These are phyloP conservation scores for Penicillium samsonianum DNA, from an alignment of 495 filamentous ascomycete species.

Conservation along the genomic window DNA sequence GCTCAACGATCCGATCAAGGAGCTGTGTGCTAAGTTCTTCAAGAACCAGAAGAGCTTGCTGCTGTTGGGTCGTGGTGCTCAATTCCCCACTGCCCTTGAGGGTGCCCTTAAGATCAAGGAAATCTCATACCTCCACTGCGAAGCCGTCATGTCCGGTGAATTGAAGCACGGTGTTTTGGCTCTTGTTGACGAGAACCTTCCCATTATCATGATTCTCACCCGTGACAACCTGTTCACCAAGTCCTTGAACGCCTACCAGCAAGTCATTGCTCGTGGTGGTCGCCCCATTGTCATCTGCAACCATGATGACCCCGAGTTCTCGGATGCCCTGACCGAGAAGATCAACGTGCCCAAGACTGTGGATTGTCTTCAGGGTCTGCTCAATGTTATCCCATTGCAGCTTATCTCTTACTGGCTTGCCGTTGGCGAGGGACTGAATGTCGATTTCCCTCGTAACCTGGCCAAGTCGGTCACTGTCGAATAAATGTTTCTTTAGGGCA, in stretches of 20 bases:
- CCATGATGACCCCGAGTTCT: conserved; percentile 84
- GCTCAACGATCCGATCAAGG: conserved; percentile 90
- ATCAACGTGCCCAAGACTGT: conserved; percentile 97
- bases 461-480: conserved; percentile 99
- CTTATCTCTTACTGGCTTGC: conserved; percentile 98
- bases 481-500: conserved; percentile 50
- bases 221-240: conserved; percentile 94
- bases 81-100: conserved; percentile 96
- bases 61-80: conserved; percentile 88
- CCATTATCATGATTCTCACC: conserved; percentile 99
- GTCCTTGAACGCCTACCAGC: conserved; percentile 97
- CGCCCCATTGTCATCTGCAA: conserved; percentile 99
- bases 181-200: conserved; percentile 94
- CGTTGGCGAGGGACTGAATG: conserved; percentile 91
- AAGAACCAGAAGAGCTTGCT: conserved; percentile 96
- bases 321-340: conserved; percentile 82
- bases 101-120: conserved; percentile 99
- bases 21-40: conserved; percentile 85
- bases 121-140: conserved; percentile 98
- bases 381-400: conserved; percentile 97
- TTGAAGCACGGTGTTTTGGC: conserved; percentile 97
- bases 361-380: conserved; percentile 89
- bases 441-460: conserved; percentile 96
- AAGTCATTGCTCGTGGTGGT: conserved; percentile 92
- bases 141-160: conserved; percentile 99